Base-by-base conservation (phyloP, 192 early-diverging fungal species). In the Backusella circina region DNA sequence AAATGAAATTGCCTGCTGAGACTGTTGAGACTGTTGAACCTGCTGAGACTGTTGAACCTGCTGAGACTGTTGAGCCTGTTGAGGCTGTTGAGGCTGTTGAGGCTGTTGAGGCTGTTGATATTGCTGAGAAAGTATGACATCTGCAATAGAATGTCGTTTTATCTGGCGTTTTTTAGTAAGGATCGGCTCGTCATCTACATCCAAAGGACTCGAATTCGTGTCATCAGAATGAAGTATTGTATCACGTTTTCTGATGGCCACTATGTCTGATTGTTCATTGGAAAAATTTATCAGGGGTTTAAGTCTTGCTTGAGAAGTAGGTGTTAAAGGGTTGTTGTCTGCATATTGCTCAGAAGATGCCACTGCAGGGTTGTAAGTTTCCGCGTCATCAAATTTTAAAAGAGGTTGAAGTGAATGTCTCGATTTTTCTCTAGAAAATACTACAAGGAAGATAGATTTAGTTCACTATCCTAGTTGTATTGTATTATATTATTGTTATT, bases 251-350 rank as follows among this genome's bases (percentile, higher is more conserved):
- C 33, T 36, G 10, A 12, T 68, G 5, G 10, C 33, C 10, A 28
- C 26, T 1, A 26, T 61, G 28, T 61, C 54, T 68, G 18, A 21
- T 36, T 68, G 33, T 26, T 37, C 54, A 68, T 68, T 68, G 67
- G 67, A 9, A 35, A 68, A 68, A 68, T 36, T 68, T 33, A 37
- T 68, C 67, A 68, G 67, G 67, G 67, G 67, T 21, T 23, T 68
- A 23, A 16, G 36, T 68, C 35, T 68, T 36, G 32, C 33, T 15
- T 68, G 32, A 37, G 32, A 36, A n/a, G 36, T 68, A 68, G 32
- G 31, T 33, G 33, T 21, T 38, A 35, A 68, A 37, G 67, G 33
- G 36, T 23, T 36, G 9, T 1, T 35, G 21, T 68, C 33, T 68
- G 32, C n/a, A 61, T 61, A 26, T 36, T 68, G 67, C 13, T 68